Percentiles rank a stretch among this genome's conserved stretches.
Conservation (phyloP, 768 basidiomycete species). For the Hemileccinum impolitum region DNA sequence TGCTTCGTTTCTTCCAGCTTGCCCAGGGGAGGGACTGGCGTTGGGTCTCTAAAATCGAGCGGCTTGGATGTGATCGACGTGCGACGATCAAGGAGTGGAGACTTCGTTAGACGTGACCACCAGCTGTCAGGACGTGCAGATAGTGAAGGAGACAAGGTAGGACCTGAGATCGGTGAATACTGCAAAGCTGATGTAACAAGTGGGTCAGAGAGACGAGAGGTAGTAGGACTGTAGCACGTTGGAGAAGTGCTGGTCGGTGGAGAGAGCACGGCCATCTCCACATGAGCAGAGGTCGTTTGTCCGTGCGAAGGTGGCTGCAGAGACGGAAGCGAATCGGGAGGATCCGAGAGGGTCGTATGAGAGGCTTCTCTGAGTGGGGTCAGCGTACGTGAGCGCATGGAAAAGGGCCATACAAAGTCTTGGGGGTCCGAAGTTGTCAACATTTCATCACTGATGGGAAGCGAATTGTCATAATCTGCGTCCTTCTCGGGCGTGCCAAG, state of each 20-base stretch:
- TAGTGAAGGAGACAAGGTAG: conserved; percentile 38
- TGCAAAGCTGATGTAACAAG: conserved; percentile 29
- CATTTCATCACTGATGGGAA: conserved; percentile 10
- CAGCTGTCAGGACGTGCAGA: conserved; percentile 68
- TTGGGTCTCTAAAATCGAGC: conserved; percentile 74
- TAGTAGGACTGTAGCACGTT: conserved; percentile 20
- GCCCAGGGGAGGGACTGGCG: conserved; percentile 64
- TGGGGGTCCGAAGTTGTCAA: conserved; percentile 9
- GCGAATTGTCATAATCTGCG: conserved; percentile 15
- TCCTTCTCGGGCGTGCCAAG: conserved; percentile 14
- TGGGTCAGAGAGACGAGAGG: conserved; percentile 24
- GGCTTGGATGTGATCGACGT: conserved; percentile 37
- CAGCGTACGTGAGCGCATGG: conserved; percentile 26
- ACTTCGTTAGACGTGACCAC: conserved; percentile 73
- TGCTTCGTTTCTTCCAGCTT: conserved; percentile 49
- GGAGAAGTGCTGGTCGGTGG: conserved; percentile 13
- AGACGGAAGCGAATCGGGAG: conserved; percentile 25
- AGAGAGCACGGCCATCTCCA: conserved; percentile 21
- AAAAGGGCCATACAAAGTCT: conserved; percentile 14
- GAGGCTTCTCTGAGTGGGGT: conserved; percentile 34
- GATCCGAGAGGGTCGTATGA: conserved; percentile 17
- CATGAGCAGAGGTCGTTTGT: conserved; percentile 24
- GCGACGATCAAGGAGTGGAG: conserved; percentile 60
- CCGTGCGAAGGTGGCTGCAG: conserved; percentile 22
- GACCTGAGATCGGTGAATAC: conserved; percentile 43